Evolutionary conservation across 2,329 filamentous ascomycete genomes (phyloP), one percentile per base, ranked within the genome.

Genomic region (Penicillium sp.): DNA sequence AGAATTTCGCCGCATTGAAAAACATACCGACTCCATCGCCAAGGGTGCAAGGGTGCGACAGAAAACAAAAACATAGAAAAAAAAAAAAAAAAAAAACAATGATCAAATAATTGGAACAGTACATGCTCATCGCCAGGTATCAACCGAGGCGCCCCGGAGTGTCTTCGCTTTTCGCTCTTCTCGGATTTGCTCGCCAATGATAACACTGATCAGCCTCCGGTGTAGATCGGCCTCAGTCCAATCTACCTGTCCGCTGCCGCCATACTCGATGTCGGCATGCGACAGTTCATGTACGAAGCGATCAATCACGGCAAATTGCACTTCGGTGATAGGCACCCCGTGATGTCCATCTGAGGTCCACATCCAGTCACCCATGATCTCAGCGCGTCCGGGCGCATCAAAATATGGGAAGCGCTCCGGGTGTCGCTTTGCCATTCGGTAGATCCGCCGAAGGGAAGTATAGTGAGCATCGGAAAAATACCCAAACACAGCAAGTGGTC

Each of bases 181-280:
- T 64, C 78, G 69, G 49, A 79, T 73, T 56, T 77, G 74, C 61
- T 79, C 77, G 33, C 78, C 78, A 65, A 80, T 75, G 27, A 79
- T 78, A 54, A 80, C 72, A 56, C 77, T 78, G 56, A 79, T 77
- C 56, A 80, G 64, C 60, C 76, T 68, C 62, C 70, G 70, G 56
- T 77, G 72, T 55, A 80, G 63, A 44, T 80, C 75, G 48, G 76
- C 73, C 44, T 77, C 76, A 26, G 68, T 74, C 78, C 78, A 80
- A 51, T 73, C 75, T 62, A 75, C 63, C 53, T 68, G 68, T 33
- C 71, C 75, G 43, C 66, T 68, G 21, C 73, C 73, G 45, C 75
- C 75, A 47, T 68, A 70, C 53, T 66, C 68, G 55, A 71, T 57
- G 56, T 74, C 71, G 14, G 66, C 70, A 29, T 67, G 64, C 47